phyloP scores from a whole-genome alignment of 2,329 filamentous ascomycete species.

The Fusarium camptoceras region DNA sequence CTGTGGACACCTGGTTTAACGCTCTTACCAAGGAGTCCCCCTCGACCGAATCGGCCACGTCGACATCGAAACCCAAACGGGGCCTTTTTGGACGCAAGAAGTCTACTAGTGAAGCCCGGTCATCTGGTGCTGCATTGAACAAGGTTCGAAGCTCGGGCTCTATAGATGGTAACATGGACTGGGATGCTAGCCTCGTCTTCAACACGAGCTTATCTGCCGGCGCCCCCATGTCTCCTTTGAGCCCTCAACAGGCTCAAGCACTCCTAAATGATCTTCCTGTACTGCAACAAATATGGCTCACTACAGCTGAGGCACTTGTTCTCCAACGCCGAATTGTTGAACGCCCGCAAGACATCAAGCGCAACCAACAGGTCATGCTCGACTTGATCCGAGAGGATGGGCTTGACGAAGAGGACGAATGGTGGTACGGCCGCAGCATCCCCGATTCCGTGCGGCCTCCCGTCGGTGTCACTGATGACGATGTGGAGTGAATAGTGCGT shows the following conservation, averaged over 20 bases:
- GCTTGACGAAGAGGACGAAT: constrained; percentile 69
- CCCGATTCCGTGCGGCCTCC: constrained; percentile 68
- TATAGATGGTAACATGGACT: constrained; percentile 48
- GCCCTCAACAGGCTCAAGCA: constrained; percentile 61
- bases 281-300: constrained; percentile 71
- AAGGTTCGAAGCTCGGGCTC: constrained; percentile 48
- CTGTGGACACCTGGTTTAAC: constrained; percentile 71
- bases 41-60: constrained; percentile 52
- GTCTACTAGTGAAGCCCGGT: constrained; percentile 54
- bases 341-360: constrained; percentile 69
- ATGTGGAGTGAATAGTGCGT: constrained; percentile 52
- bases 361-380: constrained; percentile 71
- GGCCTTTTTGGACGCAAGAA: constrained; percentile 70
- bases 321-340: constrained; percentile 69
- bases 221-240: constrained; percentile 70
- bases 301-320: constrained; percentile 72
- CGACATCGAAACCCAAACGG: constrained; percentile 62
- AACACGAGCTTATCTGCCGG: constrained; percentile 69
- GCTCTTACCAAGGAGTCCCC: constrained; percentile 59
- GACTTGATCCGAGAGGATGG: constrained; percentile 74
- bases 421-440: constrained; percentile 67
- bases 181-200: constrained; percentile 62
- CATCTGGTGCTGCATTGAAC: constrained; percentile 43
- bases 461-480: constrained; percentile 63
- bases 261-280: constrained; percentile 67